Conservation (phyloP, 139 green algal species). For the Yamagishiella unicocca region DNA sequence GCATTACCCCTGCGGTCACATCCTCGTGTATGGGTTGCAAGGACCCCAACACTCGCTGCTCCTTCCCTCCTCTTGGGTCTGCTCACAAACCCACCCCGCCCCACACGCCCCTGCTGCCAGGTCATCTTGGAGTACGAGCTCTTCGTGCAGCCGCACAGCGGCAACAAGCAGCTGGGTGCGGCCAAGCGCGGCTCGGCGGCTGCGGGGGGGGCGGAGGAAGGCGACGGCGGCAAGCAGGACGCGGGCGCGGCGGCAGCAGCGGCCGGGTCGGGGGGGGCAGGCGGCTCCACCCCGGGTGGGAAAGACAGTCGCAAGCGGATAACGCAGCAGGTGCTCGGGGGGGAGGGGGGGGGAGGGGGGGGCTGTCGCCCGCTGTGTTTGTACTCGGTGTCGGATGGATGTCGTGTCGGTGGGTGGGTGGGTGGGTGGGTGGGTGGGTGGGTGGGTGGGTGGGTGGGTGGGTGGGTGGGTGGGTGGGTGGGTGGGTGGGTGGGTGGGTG, state of each 20-base stretch:
- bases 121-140: slow-evolving; percentile 74
- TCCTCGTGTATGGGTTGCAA: no score
- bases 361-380: no score
- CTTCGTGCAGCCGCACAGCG: slow-evolving; percentile 36
- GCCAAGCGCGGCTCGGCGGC: background rate
- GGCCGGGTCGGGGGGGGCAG: background rate
- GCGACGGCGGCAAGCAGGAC: background rate
- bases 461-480: no score
- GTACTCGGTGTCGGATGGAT: background rate
- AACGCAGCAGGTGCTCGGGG: slow-evolving; percentile 2
- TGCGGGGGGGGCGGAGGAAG: background rate
- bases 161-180: background rate
- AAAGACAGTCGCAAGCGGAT: background rate
- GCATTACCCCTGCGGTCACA: no score
- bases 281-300: background rate
- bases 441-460: background rate
- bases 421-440: background rate
- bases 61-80: no score
- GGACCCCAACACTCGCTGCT: no score
- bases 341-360: no score
- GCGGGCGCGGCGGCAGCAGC: slow-evolving; percentile 12
- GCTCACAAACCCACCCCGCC: no score
- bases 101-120: no score
- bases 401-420: background rate
- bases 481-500: no score